A percentile compares a stretch with the other conserved stretches of the same genome.
These are phyloP conservation scores for Fusarium coffeatum DNA, from an alignment of 2,329 filamentous ascomycete genomes.

Conservation along the genomic window DNA sequence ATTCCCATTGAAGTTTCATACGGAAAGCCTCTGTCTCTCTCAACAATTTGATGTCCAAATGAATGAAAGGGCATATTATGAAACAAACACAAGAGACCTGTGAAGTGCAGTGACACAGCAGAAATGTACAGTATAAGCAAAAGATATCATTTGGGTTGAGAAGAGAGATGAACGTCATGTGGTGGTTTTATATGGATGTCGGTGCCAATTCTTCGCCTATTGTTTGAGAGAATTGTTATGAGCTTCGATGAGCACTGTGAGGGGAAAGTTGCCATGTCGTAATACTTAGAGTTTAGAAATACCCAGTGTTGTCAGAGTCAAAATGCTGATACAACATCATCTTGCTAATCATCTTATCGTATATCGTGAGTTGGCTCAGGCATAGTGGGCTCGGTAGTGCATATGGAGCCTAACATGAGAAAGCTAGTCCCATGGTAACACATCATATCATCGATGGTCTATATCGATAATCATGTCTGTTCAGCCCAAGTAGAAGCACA, in stretches of 20 bases:
- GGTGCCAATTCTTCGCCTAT: neutral
- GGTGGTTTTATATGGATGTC: neutral
- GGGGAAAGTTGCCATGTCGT: neutral
- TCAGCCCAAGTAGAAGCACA: constrained; percentile 2
- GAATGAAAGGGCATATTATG: neutral
- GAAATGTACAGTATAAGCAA: neutral
- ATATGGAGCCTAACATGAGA: constrained; percentile 4
- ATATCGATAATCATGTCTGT: neutral
- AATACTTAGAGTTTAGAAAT: neutral
- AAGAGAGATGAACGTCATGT: neutral
- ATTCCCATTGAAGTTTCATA: neutral
- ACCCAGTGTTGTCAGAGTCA: neutral
- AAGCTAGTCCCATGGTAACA: neutral
- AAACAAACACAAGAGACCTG: neutral
- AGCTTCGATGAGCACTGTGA: neutral
- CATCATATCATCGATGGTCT: constrained; percentile 11
- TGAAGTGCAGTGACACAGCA: neutral
- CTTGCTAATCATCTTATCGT: neutral
- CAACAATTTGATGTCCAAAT: neutral
- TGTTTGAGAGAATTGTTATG: neutral
- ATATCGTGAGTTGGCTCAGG: neutral
- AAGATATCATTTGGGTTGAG: neutral
- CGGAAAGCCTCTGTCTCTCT: neutral
- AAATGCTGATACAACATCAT: neutral
- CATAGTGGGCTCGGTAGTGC: neutral